Evolutionary conservation across 176 grass and related monocot genomes (phyloP).

Genomic region (Oryza officinalis): DNA sequence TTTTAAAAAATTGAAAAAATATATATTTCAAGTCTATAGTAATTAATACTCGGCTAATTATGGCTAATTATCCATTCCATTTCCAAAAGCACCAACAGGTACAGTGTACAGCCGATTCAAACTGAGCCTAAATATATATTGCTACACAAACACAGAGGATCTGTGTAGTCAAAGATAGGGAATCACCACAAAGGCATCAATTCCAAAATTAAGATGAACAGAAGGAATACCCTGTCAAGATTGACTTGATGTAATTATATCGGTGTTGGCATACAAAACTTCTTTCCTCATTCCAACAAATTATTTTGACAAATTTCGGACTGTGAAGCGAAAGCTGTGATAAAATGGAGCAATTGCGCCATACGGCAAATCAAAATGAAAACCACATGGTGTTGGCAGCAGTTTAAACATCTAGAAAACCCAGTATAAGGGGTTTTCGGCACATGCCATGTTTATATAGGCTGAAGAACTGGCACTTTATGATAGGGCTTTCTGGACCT

Average conservation of each 20-base stretch:
- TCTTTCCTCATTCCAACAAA: slow-evolving; percentile 32
- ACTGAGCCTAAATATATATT: background rate
- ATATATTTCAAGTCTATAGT: too few species aligned
- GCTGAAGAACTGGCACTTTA: slow-evolving; percentile 28
- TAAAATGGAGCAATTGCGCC: slow-evolving; percentile 11
- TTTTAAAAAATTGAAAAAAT: too few species aligned
- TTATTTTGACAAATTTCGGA: slow-evolving; percentile 47
- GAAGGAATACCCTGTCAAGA: background rate
- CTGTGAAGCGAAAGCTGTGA: slow-evolving; percentile 31
- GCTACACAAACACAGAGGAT: background rate
- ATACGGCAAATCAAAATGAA: slow-evolving; percentile 29
- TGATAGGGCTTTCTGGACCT: slow-evolving; percentile 79
- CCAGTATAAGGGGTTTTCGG: slow-evolving; percentile 29
- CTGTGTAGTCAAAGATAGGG: background rate
- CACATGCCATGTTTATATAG: slow-evolving; percentile 38
- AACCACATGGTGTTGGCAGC: slow-evolving; percentile 31
- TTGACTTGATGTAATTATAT: slow-evolving; percentile 26
- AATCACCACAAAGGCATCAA: background rate
- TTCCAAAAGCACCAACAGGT: too few species aligned
- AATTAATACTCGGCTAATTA: too few species aligned
- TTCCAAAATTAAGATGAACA: background rate
- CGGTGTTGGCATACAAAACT: slow-evolving; percentile 30
- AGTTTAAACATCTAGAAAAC: slow-evolving; percentile 40
- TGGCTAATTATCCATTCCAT: too few species aligned
- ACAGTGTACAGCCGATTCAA: too few species aligned